Base-by-base conservation (phyloP, 139 green algal species). In the Nannochloris sp. region DNA sequence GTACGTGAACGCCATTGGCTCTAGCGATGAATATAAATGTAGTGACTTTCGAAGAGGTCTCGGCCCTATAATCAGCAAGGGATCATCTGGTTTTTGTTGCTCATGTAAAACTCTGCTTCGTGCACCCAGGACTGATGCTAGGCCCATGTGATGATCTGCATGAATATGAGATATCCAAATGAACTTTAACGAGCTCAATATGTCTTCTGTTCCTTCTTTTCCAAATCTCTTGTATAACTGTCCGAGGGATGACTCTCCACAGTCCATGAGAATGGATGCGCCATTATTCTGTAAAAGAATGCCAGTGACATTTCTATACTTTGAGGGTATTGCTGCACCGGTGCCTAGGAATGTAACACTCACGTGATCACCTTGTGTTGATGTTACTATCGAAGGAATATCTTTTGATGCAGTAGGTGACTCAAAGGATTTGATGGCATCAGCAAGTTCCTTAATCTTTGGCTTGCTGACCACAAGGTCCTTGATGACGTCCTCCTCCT, bases 101-200 rank as follows among this genome's bases (percentile, higher is more conserved):
- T 25, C 36, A 9, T 71, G 73, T 61, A 89, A 61, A 48, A 87
- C 55, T 27, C 70, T 44, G 12, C 51, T 68, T 10, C 85, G 66
- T 8, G 69, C 66, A 2, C 70, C 49, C 19, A 91, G 61, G 29
- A 91, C 50, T 2, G 61, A 61, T 43, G 85, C 80, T 63, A 98
- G 69, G 5, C 91, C 93, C 2, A 87, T 83, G 70, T 98, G 92
- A 75, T 99, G 93, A 73, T 99, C 93, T 3, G 92, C 93, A 59
- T 99, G 93, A 68, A 97, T 94, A 80, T 99, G 93, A 24, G 76
- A 92, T 27, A 99, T 81, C 90, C 88, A 97, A 10, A 97, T 61
- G 4, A 51, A 69, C 12, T 48, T 23, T 53, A 84, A 70, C 7
- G 48, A 24, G 5, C 31, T n/a, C 37, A 84, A 8, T 10, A 75